Evolutionary conservation across 2,329 filamentous ascomycete genomes (phyloP).

Genomic region (Arthrinium phaeospermum): DNA sequence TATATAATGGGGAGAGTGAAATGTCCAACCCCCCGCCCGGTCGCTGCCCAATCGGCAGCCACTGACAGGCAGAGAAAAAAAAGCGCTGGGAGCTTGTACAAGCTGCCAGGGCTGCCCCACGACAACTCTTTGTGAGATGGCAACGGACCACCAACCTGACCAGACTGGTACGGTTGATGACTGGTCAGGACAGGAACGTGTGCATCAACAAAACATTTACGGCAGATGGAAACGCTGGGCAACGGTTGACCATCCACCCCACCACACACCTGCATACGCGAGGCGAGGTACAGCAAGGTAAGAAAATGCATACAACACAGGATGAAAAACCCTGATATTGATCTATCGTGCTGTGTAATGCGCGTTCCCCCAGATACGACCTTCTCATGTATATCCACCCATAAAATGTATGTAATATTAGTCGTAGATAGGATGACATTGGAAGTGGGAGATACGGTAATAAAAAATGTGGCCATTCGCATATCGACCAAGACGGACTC

Average conservation of each 20-base stretch:
- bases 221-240: conserved; percentile 9
- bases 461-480: neutral
- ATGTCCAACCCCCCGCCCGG: conserved; percentile 16
- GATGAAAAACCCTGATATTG: neutral
- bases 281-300: neutral
- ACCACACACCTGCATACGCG: neutral
- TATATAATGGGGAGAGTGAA: neutral
- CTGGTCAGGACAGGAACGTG: neutral
- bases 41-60: neutral
- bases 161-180: neutral
- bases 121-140: conserved; percentile 4
- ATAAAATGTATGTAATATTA: neutral
- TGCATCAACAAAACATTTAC: conserved; percentile 7
- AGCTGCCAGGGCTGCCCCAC: conserved; percentile 6
- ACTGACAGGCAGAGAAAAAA: neutral
- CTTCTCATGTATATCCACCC: neutral
- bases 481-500: conserved; percentile 2
- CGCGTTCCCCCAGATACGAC: neutral
- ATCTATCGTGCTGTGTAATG: neutral
- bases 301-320: neutral
- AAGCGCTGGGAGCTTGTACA: neutral
- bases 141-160: neutral
- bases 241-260: neutral
- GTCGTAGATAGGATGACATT: neutral
- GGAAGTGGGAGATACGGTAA: conserved; percentile 3